Conservation (phyloP, 805 yeast species). For the Ogataea neopini region DNA sequence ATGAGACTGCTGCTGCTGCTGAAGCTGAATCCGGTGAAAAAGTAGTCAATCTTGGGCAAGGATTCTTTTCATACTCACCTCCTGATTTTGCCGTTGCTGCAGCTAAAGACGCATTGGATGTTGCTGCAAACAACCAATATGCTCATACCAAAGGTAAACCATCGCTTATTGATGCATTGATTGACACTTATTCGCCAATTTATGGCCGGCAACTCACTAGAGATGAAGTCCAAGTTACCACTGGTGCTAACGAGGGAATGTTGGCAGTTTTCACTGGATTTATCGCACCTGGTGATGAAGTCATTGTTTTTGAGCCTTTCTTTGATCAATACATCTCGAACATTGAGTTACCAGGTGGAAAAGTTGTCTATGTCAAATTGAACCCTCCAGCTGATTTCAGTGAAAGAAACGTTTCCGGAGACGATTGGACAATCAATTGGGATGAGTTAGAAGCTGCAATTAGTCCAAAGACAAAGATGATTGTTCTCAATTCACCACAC, state of each 20-base stretch:
- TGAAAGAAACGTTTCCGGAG: conserved; percentile 64
- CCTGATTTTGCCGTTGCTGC: conserved; percentile 90
- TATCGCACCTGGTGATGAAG: conserved; percentile 87
- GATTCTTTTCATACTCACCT: conserved; percentile 94
- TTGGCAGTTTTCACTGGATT: conserved; percentile 82
- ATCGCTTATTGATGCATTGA: conserved; percentile 65
- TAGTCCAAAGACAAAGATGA: conserved; percentile 74
- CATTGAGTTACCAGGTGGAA: conserved; percentile 92
- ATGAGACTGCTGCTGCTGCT: conserved; percentile 91
- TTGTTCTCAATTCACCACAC: conserved; percentile 91
- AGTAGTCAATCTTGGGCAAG: conserved; percentile 91
- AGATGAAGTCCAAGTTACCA: conserved; percentile 74
- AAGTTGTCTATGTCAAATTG: conserved; percentile 81
- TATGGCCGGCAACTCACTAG: conserved; percentile 58
- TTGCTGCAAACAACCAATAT: conserved; percentile 83
- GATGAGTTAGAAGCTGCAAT: conserved; percentile 72
- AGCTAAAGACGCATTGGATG: conserved; percentile 70
- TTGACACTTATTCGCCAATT: conserved; percentile 68
- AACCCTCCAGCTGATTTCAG: conserved; percentile 78
- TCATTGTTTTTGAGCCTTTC: conserved; percentile 93
- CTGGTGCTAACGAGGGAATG: conserved; percentile 98
- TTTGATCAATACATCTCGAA: conserved; percentile 96
- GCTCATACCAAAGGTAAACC: conserved; percentile 91
- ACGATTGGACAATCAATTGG: conserved; percentile 87
- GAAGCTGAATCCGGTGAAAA: conserved; percentile 69